Evolutionary conservation across 257 asterid genomes (phyloP).

Genomic region (Lavandula angustifolia): DNA sequence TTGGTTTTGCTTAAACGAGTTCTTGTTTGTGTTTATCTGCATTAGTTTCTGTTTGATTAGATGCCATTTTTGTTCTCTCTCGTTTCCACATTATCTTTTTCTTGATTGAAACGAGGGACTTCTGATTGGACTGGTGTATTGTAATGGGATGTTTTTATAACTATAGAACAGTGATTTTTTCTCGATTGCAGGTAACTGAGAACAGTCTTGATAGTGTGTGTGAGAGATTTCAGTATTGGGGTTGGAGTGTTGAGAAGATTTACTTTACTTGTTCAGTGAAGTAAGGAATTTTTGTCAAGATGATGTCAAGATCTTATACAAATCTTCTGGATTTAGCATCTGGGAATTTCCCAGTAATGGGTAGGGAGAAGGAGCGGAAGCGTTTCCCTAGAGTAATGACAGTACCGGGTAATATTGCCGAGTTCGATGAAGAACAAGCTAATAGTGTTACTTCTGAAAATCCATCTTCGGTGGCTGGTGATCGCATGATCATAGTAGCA

Average conservation of each 20-base stretch:
- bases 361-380: constrained; percentile 67
- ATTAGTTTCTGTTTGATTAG: constrained; percentile 38
- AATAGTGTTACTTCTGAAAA: constrained; percentile 74
- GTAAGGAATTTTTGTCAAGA: constrained; percentile 43
- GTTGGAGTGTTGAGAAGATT: constrained; percentile 32
- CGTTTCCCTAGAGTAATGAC: constrained; percentile 83
- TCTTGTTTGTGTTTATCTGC: constrained; percentile 23
- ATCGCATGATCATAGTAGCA: constrained; percentile 75
- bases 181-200: constrained; percentile 41
- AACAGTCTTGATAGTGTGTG: not conserved
- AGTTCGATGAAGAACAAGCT: constrained; percentile 77
- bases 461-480: constrained; percentile 73
- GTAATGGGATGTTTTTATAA: constrained; percentile 15
- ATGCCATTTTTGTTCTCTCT: constrained; percentile 28
- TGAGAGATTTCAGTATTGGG: constrained; percentile 29
- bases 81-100: constrained; percentile 23
- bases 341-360: constrained; percentile 75
- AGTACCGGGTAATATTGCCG: constrained; percentile 77
- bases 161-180: constrained; percentile 20
- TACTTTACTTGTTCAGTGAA: constrained; percentile 23
- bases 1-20: constrained; percentile 29
- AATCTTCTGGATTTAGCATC: constrained; percentile 85
- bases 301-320: constrained; percentile 90
- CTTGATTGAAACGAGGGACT: constrained; percentile 28
- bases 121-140: constrained; percentile 24